Evolutionary conservation across 2,329 filamentous ascomycete species (phyloP).

Genomic region (Colletotrichum zoysiae): DNA sequence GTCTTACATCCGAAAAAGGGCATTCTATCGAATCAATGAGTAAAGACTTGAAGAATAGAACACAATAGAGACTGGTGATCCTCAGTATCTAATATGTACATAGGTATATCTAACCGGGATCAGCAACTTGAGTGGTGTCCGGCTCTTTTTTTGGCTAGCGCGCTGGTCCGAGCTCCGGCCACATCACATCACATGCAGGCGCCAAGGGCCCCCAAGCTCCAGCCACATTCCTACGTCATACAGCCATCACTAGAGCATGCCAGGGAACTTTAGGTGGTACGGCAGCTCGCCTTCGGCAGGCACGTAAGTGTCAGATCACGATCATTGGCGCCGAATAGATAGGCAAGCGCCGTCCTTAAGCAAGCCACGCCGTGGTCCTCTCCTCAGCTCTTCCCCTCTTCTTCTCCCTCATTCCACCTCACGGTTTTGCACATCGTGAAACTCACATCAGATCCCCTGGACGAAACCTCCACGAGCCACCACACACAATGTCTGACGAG

Average conservation of each 20-base stretch:
- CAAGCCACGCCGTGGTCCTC: background rate
- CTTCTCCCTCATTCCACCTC: background rate
- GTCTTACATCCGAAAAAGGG: background rate
- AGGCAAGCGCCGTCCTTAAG: conserved; percentile 5
- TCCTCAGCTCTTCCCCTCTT: conserved; percentile 1
- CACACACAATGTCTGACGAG: conserved; percentile 30
- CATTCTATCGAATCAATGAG: background rate
- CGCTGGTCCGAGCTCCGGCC: background rate
- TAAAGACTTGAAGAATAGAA: background rate
- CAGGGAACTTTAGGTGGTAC: conserved; percentile 27
- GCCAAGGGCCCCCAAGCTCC: background rate
- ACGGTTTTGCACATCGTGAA: background rate
- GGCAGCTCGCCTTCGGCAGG: conserved; percentile 22
- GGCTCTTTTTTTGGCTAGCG: background rate
- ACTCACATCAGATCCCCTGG: background rate
- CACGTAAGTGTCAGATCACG: conserved; percentile 37
- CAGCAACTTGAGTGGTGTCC: background rate
- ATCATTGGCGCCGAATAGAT: conserved; percentile 34
- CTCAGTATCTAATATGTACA: background rate
- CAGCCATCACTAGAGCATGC: conserved; percentile 33
- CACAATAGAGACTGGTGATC: background rate
- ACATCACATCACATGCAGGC: conserved; percentile 27
- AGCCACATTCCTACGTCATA: conserved; percentile 39
- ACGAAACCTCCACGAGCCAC: background rate
- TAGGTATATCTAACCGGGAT: background rate